Conservation (phyloP, 2,329 filamentous ascomycete species). For the Curvularia lunata region DNA sequence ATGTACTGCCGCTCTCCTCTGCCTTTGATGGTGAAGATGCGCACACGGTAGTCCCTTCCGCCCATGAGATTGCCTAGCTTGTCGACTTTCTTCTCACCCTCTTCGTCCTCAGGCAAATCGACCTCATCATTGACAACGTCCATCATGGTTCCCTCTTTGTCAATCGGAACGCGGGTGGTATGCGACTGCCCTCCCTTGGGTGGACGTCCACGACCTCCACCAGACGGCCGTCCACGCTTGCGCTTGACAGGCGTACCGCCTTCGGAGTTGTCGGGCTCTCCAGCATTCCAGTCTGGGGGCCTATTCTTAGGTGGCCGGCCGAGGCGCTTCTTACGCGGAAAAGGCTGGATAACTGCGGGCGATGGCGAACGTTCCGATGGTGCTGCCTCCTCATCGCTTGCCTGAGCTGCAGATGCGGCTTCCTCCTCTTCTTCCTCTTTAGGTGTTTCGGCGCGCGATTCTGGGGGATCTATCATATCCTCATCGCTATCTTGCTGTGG, state of each 20-base stretch:
- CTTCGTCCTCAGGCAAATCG: constrained; percentile 81
- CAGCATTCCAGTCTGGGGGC: constrained; percentile 74
- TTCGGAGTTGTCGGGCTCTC: constrained; percentile 58
- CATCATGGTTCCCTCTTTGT: constrained; percentile 91
- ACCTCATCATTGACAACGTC: constrained; percentile 93
- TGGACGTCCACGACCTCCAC: constrained; percentile 72
- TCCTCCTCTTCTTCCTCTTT: constrained; percentile 59
- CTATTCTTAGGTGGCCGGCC: constrained; percentile 86
- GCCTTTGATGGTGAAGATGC: constrained; percentile 88
- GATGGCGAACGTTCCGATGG: constrained; percentile 54
- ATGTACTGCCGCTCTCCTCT: constrained; percentile 91
- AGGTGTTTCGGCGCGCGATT: constrained; percentile 46
- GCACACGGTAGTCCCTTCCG: constrained; percentile 90
- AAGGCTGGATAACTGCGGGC: constrained; percentile 60
- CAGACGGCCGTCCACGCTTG: constrained; percentile 57
- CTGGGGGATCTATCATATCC: constrained; percentile 44
- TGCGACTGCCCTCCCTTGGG: constrained; percentile 75
- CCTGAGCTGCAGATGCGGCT: constrained; percentile 57
- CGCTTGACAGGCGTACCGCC: constrained; percentile 58
- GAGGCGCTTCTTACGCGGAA: constrained; percentile 74
- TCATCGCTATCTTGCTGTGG: constrained; percentile 46
- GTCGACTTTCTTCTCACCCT: constrained; percentile 93
- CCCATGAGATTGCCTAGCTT: constrained; percentile 82
- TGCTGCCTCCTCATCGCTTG: constrained; percentile 51
- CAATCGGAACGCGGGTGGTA: constrained; percentile 81